Evolutionary conservation across 345 rosid species (phyloP), one percentile per base, ranked within the genome.

Genomic region (Iberis pinnata): DNA sequence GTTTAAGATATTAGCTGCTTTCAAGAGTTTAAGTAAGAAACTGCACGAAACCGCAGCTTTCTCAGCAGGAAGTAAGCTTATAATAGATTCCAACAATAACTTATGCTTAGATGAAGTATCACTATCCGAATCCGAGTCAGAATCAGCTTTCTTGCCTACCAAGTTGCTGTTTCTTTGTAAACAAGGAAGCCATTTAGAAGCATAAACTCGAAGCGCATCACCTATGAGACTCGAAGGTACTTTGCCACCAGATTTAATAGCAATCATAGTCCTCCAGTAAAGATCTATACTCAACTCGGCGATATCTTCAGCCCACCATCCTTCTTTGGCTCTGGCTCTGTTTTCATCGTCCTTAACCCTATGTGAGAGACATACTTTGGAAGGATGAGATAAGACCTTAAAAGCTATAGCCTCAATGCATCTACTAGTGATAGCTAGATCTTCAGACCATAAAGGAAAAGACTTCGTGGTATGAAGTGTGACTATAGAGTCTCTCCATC

Each of bases 301-400:
- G 22, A 92, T 73, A 64, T 92, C 98, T 64, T 92, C 93, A 43
- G 88, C 98, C 98, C 98, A 92, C 98, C 96, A 92, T 10, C 87
- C 89, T 56, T 83, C 38, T 56, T 58, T 9, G 68, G 38, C 31
- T 20, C 70, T 70, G n/a, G 69, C 52, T 53, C 67, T 13, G 41
- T 88, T 95, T 6, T 72, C 57, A 53, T 79, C 89, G n/a, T 85
- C 98, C 51, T 84, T 80, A 8, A 67, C 89, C 32, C 96, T 85
- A 64, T 80, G 95, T 6, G 98, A 85, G 59, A 92, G 78, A 61
- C 67, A 73, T 15, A 78, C 88, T 75, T 88, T 92, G 0, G 95
- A 67, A 6, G 96, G 96, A 40, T 85, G 78, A 29, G 68, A 71
- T 12, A 75, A 57, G 54, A 92, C 83, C 63, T 85, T 92, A 0